A percentile compares a stretch with the other conserved stretches of the same genome.
Evolutionary conservation across 257 asterid genomes (phyloP).

Genomic region (Nicotiana noctiflora): DNA sequence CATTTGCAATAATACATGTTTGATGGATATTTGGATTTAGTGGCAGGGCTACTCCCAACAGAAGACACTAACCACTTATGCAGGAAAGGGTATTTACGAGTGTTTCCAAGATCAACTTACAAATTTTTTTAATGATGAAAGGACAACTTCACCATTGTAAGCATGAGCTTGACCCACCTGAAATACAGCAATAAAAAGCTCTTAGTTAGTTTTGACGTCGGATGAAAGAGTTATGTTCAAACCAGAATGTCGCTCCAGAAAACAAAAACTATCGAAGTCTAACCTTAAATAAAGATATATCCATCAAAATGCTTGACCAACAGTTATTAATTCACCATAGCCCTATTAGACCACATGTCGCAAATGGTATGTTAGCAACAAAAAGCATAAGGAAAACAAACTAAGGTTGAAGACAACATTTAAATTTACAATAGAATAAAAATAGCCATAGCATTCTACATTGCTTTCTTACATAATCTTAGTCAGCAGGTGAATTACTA

Average conservation of each 20-base stretch:
- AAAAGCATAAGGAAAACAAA: background rate
- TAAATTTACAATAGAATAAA: background rate
- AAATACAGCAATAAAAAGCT: background rate
- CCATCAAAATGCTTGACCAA: constrained; percentile 11
- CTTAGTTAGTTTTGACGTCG: background rate
- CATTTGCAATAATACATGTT: background rate
- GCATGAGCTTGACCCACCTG: background rate
- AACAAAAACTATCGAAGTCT: background rate
- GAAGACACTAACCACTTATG: background rate
- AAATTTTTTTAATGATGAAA: background rate
- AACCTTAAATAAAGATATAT: background rate
- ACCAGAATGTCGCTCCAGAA: background rate
- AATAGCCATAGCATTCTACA: background rate
- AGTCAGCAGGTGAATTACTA: background rate
- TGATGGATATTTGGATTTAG: background rate
- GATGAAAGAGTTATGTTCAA: background rate
- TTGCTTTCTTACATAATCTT: background rate
- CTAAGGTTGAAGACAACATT: background rate
- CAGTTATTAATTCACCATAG: background rate
- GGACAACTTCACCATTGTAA: background rate
- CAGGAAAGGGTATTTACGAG: background rate
- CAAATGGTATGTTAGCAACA: background rate
- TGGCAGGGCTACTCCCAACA: background rate
- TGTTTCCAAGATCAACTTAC: background rate
- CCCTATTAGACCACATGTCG: background rate